Evolutionary conservation across 2,329 filamentous ascomycete species (phyloP).

Genomic region (Neonectria magnoliae): DNA sequence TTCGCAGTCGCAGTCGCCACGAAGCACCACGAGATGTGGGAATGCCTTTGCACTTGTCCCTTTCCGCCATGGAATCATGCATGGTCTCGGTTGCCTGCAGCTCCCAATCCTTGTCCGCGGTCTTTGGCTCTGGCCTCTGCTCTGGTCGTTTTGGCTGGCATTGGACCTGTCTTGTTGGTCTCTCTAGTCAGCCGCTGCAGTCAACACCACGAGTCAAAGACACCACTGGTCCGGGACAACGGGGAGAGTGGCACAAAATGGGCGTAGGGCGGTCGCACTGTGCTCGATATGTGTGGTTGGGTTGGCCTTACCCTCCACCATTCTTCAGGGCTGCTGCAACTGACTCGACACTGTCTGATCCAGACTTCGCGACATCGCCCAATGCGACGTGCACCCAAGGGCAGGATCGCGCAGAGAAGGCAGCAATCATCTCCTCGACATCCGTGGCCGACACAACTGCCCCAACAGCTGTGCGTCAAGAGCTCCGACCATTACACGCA

Average conservation of each 20-base stretch:
- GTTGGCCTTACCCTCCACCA: slow-evolving; percentile 12
- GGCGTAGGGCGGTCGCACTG: slow-evolving; percentile 9
- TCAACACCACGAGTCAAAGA: not conserved
- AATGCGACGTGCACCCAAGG: not conserved
- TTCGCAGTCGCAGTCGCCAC: too few relatives aligned
- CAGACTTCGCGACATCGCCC: not conserved
- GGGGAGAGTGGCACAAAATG: not conserved
- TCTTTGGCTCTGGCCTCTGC: not conserved
- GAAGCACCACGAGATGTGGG: not conserved
- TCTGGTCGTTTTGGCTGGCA: not conserved
- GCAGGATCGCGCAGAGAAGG: not conserved
- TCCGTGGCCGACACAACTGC: not conserved
- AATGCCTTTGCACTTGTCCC: slow-evolving; percentile 15
- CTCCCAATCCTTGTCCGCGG: slow-evolving; percentile 8
- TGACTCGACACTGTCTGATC: slow-evolving; percentile 14
- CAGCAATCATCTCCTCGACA: not conserved
- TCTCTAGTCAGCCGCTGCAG: not conserved
- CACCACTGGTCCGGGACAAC: not conserved
- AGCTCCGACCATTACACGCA: slow-evolving; percentile 4
- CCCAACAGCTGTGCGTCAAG: not conserved
- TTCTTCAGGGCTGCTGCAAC: not conserved
- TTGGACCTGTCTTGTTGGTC: not conserved
- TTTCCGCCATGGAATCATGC: slow-evolving; percentile 7
- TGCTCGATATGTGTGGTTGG: slow-evolving; percentile 4
- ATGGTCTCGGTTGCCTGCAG: slow-evolving; percentile 9